phyloP scores from a whole-genome alignment of 805 yeast species.

The Hanseniaspora nectarophila region DNA sequence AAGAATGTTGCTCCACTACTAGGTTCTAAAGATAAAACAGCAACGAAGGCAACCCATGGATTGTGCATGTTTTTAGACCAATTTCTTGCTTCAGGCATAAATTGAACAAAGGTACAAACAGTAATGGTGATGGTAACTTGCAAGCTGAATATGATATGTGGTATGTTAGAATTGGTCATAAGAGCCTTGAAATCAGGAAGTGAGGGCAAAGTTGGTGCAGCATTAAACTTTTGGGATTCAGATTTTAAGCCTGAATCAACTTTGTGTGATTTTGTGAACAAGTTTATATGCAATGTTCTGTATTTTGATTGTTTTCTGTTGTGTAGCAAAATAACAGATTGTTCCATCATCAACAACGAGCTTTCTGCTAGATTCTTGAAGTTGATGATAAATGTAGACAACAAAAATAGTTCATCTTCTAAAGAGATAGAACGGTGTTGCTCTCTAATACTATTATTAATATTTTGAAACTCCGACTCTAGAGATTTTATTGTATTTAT shows the following conservation, averaged over 20 bases:
- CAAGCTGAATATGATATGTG: conserved; percentile 36
- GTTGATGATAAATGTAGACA: conserved; percentile 41
- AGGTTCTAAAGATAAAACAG: conserved; percentile 39
- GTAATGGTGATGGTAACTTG: conserved; percentile 37
- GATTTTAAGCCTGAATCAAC: conserved; percentile 18
- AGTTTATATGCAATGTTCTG: conserved; percentile 31
- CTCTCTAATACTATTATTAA: conserved; percentile 15
- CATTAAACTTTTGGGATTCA: conserved; percentile 27
- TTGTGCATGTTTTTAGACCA: conserved; percentile 42
- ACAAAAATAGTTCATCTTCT: conserved; percentile 38
- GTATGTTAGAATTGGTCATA: conserved; percentile 15
- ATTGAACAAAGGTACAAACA: conserved; percentile 41
- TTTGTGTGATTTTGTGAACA: conserved; percentile 21
- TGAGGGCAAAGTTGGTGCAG: conserved; percentile 5
- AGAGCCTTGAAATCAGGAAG: conserved; percentile 4
- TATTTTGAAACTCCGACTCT: conserved; percentile 18
- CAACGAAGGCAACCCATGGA: conserved; percentile 44
- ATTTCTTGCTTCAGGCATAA: conserved; percentile 34
- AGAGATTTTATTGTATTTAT: conserved; percentile 22
- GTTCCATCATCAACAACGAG: conserved; percentile 27
- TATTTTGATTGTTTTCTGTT: conserved; percentile 26
- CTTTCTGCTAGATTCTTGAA: conserved; percentile 32
- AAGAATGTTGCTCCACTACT: conserved; percentile 41
- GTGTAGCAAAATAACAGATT: conserved; percentile 25
- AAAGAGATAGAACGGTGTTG: conserved; percentile 30